phyloP scores from a whole-genome alignment of 2,329 filamentous ascomycete species.

The Aspergillus alliaceus region DNA sequence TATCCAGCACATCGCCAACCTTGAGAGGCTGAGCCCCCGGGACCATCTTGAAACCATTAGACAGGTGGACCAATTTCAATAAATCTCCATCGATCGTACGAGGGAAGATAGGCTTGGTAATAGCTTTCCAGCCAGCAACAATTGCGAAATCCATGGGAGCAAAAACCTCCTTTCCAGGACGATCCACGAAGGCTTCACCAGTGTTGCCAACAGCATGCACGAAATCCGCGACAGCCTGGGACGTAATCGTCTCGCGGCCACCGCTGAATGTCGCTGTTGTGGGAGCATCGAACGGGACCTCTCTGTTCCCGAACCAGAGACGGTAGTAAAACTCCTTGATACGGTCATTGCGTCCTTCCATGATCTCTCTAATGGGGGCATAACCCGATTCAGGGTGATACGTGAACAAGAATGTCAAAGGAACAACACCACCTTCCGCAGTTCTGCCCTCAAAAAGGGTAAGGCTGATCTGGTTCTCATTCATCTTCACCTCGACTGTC shows the following conservation, averaged over 20 bases:
- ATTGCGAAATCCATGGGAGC: constrained; percentile 99
- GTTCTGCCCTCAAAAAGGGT: constrained; percentile 93
- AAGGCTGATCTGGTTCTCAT: constrained; percentile 76
- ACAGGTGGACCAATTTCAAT: constrained; percentile 92
- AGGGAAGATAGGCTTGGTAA: constrained; percentile 98
- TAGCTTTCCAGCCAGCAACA: constrained; percentile 98
- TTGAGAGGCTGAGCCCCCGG: constrained; percentile 92
- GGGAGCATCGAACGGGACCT: constrained; percentile 77
- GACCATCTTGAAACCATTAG: constrained; percentile 97
- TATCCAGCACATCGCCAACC: constrained; percentile 90
- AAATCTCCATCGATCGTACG: constrained; percentile 93
- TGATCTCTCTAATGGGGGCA: constrained; percentile 95
- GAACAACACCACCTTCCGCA: constrained; percentile 76
- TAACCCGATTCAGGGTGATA: constrained; percentile 96
- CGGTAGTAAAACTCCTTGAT: constrained; percentile 99
- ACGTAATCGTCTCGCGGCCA: constrained; percentile 80
- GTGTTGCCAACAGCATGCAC: constrained; percentile 99
- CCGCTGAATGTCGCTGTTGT: constrained; percentile 89
- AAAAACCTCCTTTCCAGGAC: constrained; percentile 88
- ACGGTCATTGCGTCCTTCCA: constrained; percentile 91
- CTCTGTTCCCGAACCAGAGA: constrained; percentile 91
- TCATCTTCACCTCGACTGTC: constrained; percentile 81
- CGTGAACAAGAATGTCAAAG: constrained; percentile 81
- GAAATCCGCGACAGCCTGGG: constrained; percentile 95
- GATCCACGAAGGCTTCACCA: constrained; percentile 93